Conservation (phyloP, 1,284 basidiomycete genomes). For the Pascua guehoae region DNA sequence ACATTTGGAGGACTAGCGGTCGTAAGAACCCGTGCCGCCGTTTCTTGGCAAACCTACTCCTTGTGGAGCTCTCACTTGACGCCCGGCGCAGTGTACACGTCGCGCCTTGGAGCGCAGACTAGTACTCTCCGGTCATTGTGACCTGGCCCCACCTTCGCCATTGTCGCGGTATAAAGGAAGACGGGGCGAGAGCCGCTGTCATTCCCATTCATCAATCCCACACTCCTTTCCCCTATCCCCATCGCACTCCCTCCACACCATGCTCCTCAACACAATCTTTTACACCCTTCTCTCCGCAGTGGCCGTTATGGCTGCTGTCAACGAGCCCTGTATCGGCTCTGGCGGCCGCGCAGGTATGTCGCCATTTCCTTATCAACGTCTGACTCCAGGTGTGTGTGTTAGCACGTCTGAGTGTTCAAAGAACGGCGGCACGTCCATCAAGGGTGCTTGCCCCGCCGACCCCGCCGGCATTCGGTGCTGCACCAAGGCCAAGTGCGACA, state of each 20-base stretch:
- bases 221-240: too few relatives aligned
- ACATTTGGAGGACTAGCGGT: too few relatives aligned
- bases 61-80: too few relatives aligned
- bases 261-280: background rate
- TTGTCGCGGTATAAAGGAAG: too few relatives aligned
- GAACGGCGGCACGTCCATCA: background rate
- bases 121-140: too few relatives aligned
- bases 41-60: too few relatives aligned
- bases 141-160: too few relatives aligned
- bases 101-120: too few relatives aligned
- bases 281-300: background rate
- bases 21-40: too few relatives aligned
- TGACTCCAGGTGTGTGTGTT: slow-evolving; percentile 3
- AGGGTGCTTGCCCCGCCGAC: background rate
- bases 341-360: background rate
- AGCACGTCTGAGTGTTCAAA: background rate
- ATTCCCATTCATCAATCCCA: too few relatives aligned
- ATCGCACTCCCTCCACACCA: background rate
- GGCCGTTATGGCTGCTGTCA: background rate
- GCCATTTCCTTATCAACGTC: background rate
- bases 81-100: too few relatives aligned
- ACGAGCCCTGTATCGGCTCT: slow-evolving; percentile 1
- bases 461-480: background rate
- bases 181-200: too few relatives aligned
- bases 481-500: background rate